phyloP scores from a whole-genome alignment of 2,329 filamentous ascomycete genomes.

The Amauroascus verrucosus region DNA sequence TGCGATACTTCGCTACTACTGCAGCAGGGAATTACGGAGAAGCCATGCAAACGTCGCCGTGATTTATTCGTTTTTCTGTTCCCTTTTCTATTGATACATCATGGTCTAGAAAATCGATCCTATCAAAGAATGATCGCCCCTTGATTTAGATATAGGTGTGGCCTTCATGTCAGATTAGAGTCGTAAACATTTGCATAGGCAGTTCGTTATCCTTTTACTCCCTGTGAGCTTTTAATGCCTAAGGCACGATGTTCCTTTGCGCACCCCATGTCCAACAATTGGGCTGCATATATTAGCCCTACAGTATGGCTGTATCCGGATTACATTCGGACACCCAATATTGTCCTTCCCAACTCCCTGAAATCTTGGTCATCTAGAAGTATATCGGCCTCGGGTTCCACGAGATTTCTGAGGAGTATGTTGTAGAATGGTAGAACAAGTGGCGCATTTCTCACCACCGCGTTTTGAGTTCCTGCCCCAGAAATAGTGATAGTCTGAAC shows the following conservation, averaged over 20 bases:
- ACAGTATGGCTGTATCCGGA: too few species aligned
- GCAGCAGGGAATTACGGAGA: conserved; percentile 53
- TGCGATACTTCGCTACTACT: conserved; percentile 92
- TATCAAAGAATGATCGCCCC: neutral
- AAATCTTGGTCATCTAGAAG: too few species aligned
- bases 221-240: neutral
- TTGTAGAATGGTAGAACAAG: too few species aligned
- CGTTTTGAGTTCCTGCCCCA: too few species aligned
- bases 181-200: conserved; percentile 11
- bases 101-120: conserved; percentile 3
- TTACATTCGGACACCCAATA: too few species aligned
- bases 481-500: too few species aligned
- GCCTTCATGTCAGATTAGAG: conserved; percentile 13
- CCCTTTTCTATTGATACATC: conserved; percentile 1
- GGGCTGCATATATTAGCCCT: neutral
- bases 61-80: conserved; percentile 15
- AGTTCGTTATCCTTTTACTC: neutral
- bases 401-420: too few species aligned
- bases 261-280: neutral
- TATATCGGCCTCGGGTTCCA: neutral
- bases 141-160: conserved; percentile 8
- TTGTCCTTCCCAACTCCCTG: too few species aligned
- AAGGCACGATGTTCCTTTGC: neutral
- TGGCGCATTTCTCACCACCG: too few species aligned
- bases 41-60: conserved; percentile 46